These are phyloP conservation scores for Penicillium psychrofluorescens DNA, from an alignment of 495 filamentous ascomycete species.

Conservation along the genomic window DNA sequence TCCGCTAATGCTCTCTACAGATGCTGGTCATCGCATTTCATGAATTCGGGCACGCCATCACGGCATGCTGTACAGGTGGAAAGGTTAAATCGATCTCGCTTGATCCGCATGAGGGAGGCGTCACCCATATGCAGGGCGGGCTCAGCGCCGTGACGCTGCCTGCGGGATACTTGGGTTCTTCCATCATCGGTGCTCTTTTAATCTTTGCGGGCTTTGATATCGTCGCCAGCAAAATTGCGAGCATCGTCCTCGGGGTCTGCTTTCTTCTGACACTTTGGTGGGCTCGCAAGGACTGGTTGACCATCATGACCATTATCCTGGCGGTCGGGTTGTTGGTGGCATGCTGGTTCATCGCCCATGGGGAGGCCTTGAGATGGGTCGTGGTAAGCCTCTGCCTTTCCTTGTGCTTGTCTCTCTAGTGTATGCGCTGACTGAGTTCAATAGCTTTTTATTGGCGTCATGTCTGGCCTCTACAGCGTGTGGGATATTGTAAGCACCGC, in stretches of 20 bases:
- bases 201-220: slow-evolving; percentile 79
- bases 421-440: neutral
- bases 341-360: slow-evolving; percentile 75
- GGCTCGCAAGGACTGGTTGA: slow-evolving; percentile 71
- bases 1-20: slow-evolving; percentile 21
- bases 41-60: slow-evolving; percentile 73
- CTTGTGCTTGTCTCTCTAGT: no score
- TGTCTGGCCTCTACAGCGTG: slow-evolving; percentile 69
- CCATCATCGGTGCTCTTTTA: slow-evolving; percentile 66
- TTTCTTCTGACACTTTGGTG: slow-evolving; percentile 75
- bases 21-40: slow-evolving; percentile 85
- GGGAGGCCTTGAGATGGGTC: slow-evolving; percentile 63
- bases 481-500: slow-evolving; percentile 67
- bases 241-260: slow-evolving; percentile 62
- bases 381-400: slow-evolving; percentile 39
- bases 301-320: slow-evolving; percentile 58
- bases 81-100: slow-evolving; percentile 64
- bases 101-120: slow-evolving; percentile 64
- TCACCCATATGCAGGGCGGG: slow-evolving; percentile 76
- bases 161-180: slow-evolving; percentile 69
- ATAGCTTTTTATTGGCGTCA: slow-evolving; percentile 70
- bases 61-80: slow-evolving; percentile 64
- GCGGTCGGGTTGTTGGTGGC: slow-evolving; percentile 65
- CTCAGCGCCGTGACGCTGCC: slow-evolving; percentile 65
- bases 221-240: slow-evolving; percentile 70